These are phyloP conservation scores for Suillus cothurnatus DNA, from an alignment of 768 basidiomycete species.

Conservation along the genomic window DNA sequence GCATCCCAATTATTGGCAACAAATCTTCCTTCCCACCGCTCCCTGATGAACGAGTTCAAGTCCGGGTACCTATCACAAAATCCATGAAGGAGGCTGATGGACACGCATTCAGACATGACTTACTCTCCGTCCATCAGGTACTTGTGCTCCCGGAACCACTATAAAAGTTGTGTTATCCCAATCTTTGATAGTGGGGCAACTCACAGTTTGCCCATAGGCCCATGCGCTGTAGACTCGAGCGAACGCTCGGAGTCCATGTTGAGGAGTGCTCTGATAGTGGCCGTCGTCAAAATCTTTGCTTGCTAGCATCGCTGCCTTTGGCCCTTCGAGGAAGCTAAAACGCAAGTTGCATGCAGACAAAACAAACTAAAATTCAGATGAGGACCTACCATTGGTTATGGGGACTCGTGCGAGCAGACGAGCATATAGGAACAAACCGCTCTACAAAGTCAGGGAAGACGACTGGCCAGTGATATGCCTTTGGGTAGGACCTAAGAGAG, in stretches of 20 bases:
- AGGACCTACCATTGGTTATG: constrained; percentile 53
- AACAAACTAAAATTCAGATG: background rate
- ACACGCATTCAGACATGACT: constrained; percentile 14
- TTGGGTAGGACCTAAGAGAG: constrained; percentile 15
- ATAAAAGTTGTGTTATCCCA: background rate
- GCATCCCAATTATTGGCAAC: constrained; percentile 53
- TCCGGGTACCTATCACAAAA: constrained; percentile 44
- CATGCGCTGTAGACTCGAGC: constrained; percentile 61
- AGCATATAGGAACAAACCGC: constrained; percentile 47
- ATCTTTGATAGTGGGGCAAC: constrained; percentile 17
- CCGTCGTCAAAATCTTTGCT: constrained; percentile 58
- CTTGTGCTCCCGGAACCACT: constrained; percentile 59
- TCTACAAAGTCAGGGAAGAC: constrained; percentile 59
- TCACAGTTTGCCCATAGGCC: constrained; percentile 60
- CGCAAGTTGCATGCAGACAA: background rate
- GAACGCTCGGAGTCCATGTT: constrained; percentile 56
- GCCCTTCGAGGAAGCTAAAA: constrained; percentile 59
- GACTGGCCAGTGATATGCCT: constrained; percentile 63
- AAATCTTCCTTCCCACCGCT: constrained; percentile 52
- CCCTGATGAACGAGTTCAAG: constrained; percentile 50
- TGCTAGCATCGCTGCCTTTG: constrained; percentile 53
- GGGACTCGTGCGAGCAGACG: constrained; percentile 55
- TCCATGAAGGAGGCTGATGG: background rate
- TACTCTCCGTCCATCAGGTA: constrained; percentile 47
- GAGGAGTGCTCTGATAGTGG: constrained; percentile 50